Evolutionary conservation across 306 rosid genomes (phyloP).

Genomic region (Macrotyloma uniflorum): DNA sequence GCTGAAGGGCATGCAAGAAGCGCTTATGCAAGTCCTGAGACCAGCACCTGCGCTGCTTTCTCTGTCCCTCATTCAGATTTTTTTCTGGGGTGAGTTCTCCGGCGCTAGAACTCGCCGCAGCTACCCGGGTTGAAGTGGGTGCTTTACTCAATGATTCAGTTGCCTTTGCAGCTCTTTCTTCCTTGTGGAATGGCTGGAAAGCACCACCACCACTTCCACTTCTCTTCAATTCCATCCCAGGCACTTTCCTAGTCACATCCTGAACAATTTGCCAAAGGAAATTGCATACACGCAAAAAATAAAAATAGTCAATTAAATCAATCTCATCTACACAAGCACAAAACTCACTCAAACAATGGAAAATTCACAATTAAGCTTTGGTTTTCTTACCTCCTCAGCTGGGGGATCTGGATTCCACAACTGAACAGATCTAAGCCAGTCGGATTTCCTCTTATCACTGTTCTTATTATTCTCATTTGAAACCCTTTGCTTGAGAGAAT

Average conservation of each 20-base stretch:
- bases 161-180: slow-evolving; percentile 47
- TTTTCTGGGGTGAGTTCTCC: neutral
- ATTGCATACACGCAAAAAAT: neutral
- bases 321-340: slow-evolving; percentile 1
- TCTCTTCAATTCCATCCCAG: slow-evolving; percentile 66
- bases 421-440: slow-evolving; percentile 97
- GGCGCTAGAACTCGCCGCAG: slow-evolving; percentile 36
- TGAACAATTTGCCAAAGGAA: slow-evolving; percentile 39
- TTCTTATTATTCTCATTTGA: slow-evolving; percentile 25
- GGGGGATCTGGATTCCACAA: slow-evolving; percentile 79
- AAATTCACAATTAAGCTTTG: neutral
- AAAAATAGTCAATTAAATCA: slow-evolving; percentile 22
- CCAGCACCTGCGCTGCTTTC: slow-evolving; percentile 92
- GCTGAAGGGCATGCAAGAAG: slow-evolving; percentile 83
- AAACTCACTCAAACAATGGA: neutral
- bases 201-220: slow-evolving; percentile 78
- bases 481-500: slow-evolving; percentile 37
- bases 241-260: slow-evolving; percentile 58
- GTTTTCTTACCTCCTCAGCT: slow-evolving; percentile 56
- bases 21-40: slow-evolving; percentile 87
- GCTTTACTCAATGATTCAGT: slow-evolving; percentile 39
- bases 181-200: slow-evolving; percentile 85
- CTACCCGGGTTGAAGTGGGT: slow-evolving; percentile 38
- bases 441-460: slow-evolving; percentile 58
- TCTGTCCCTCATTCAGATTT: slow-evolving; percentile 54